phyloP scores from a whole-genome alignment of 73 alveolate genomes.

The Halteria grandinella region DNA sequence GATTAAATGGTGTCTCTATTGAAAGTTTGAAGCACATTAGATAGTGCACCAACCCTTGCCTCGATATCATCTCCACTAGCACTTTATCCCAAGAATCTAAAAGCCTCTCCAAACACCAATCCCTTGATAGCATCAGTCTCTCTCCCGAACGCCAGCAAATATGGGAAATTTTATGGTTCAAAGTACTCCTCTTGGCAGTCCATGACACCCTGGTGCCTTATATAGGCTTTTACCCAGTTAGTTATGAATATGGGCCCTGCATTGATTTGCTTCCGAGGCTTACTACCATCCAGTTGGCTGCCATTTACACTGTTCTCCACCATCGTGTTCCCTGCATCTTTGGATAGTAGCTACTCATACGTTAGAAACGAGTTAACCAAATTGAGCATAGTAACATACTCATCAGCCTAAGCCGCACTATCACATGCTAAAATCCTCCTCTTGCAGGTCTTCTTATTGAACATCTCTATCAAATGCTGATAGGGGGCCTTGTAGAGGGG shows the following conservation, averaged over 20 bases:
- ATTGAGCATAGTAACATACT: slow-evolving; percentile 20
- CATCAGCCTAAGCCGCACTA: slow-evolving; percentile 41
- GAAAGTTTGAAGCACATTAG: slow-evolving; percentile 25
- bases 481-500: slow-evolving; percentile 32
- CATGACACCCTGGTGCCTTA: slow-evolving; percentile 5
- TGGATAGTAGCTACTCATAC: slow-evolving; percentile 25
- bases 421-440: slow-evolving; percentile 37
- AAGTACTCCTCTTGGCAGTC: slow-evolving; percentile 27
- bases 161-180: slow-evolving; percentile 44
- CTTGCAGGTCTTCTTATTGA: slow-evolving; percentile 26
- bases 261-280: background rate
- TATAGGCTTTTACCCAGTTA: slow-evolving; percentile 34
- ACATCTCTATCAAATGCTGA: slow-evolving; percentile 40
- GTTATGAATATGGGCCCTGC: slow-evolving; percentile 41
- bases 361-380: slow-evolving; percentile 18
- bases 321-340: slow-evolving; percentile 6
- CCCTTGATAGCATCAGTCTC: slow-evolving; percentile 37
- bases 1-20: slow-evolving; percentile 23
- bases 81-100: too few relatives aligned
- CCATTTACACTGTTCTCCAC: background rate
- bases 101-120: background rate
- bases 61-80: background rate
- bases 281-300: background rate
- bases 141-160: slow-evolving; percentile 33
- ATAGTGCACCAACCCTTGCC: too few relatives aligned